These are phyloP conservation scores for Thelonectria olida DNA, from an alignment of 2,329 filamentous ascomycete species.

Conservation along the genomic window DNA sequence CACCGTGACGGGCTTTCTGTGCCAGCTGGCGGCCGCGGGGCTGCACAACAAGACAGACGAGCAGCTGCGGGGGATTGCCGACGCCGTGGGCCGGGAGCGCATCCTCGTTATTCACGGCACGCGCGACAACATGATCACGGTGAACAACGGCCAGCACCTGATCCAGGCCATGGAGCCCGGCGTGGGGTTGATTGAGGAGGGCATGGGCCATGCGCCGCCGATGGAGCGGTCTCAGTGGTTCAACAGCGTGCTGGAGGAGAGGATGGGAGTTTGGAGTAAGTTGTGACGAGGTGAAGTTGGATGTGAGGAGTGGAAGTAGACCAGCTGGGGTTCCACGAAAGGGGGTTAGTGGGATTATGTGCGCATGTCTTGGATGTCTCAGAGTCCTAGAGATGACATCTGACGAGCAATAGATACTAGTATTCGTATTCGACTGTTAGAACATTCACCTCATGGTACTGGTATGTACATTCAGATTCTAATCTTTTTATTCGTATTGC, in stretches of 20 bases:
- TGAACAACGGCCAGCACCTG: constrained; percentile 74
- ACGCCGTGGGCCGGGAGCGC: constrained; percentile 74
- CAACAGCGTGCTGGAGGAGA: constrained; percentile 68
- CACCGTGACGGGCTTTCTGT: constrained; percentile 72
- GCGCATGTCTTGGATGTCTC: constrained; percentile 11
- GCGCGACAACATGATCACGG: constrained; percentile 79
- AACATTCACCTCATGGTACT: constrained; percentile 3
- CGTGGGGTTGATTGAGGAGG: constrained; percentile 70
- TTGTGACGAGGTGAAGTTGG: constrained; percentile 37
- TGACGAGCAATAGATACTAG: background rate
- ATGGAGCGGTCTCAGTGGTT: constrained; percentile 78
- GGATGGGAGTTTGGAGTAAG: constrained; percentile 61
- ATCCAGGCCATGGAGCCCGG: constrained; percentile 71
- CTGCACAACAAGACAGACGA: constrained; percentile 81
- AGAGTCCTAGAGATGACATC: constrained; percentile 2
- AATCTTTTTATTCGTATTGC: background rate
- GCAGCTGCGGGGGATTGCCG: constrained; percentile 61
- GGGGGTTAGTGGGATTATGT: constrained; percentile 2
- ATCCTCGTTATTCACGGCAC: constrained; percentile 84
- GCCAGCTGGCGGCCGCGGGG: constrained; percentile 81
- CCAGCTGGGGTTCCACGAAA: constrained; percentile 21
- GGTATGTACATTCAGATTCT: background rate
- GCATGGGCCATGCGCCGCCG: constrained; percentile 78
- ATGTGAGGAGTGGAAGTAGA: background rate
- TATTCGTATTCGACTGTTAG: background rate